These are phyloP conservation scores for Aureobasidium subglaciale DNA, from an alignment of 2,329 filamentous ascomycete genomes.

Conservation along the genomic window DNA sequence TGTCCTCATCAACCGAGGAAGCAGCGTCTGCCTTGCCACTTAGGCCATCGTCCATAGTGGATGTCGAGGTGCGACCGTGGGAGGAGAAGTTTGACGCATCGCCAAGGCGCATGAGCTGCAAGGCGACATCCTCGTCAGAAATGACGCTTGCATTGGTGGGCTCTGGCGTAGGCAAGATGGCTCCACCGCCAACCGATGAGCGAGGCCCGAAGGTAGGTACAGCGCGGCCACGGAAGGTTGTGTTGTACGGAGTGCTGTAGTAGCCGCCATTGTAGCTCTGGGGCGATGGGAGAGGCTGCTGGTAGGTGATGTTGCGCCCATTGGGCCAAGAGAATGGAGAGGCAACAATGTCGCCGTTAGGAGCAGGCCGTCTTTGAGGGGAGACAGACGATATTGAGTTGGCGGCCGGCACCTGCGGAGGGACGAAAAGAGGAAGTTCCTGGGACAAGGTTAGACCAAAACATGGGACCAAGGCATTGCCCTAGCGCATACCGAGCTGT, in stretches of 20 bases:
- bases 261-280: conserved; percentile 58
- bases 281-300: conserved; percentile 73
- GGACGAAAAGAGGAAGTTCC: conserved; percentile 93
- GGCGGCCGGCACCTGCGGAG: conserved; percentile 84
- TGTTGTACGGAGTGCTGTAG: conserved; percentile 10
- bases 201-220: conserved; percentile 33
- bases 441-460: conserved; percentile 35
- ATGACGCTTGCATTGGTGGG: conserved; percentile 96
- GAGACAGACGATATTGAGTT: conserved; percentile 98
- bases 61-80: conserved; percentile 85
- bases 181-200: conserved; percentile 41
- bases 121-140: conserved; percentile 94
- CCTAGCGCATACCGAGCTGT: conserved; percentile 78
- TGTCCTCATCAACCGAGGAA: conserved; percentile 62
- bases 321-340: conserved; percentile 58
- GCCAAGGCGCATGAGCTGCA: conserved; percentile 92
- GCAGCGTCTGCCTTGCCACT: conserved; percentile 81
- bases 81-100: conserved; percentile 88
- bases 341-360: conserved; percentile 63
- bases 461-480: conserved; percentile 17
- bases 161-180: conserved; percentile 80
- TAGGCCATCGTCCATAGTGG: conserved; percentile 86
- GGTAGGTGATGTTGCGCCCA: conserved; percentile 73
- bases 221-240: conserved; percentile 56
- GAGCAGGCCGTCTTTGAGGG: conserved; percentile 67